Evolutionary conservation across 257 asterid species (phyloP).

Genomic region (Cinchona pubescens): DNA sequence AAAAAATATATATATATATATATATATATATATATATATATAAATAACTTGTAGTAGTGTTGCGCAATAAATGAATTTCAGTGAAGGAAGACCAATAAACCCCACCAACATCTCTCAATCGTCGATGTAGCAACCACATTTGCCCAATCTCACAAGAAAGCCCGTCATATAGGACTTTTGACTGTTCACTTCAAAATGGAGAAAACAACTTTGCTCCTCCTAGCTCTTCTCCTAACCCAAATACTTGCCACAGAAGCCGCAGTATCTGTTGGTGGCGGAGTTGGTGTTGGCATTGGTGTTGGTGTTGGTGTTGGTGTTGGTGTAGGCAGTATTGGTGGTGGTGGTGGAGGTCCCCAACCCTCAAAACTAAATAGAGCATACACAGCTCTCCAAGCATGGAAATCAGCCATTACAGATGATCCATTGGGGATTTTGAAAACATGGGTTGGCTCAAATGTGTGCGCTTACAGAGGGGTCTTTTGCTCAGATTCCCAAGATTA

Average conservation of each 20-base stretch:
- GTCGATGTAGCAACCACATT: constrained; percentile 54
- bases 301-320: constrained; percentile 39
- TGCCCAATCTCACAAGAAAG: constrained; percentile 34
- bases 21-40: not conserved
- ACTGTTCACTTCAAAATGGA: constrained; percentile 35
- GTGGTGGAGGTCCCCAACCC: constrained; percentile 9
- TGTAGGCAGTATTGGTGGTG: constrained; percentile 14
- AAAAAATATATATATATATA: no score
- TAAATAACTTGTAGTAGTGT: no score
- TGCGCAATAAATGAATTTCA: constrained; percentile 8
- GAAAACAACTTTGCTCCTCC: constrained; percentile 21
- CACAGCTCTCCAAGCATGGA: constrained; percentile 86
- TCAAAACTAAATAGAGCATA: constrained; percentile 40
- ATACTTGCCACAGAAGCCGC: constrained; percentile 30
- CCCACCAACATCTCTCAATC: constrained; percentile 33
- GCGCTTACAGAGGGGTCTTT: constrained; percentile 65
- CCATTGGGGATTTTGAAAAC: constrained; percentile 46
- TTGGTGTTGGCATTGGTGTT: constrained; percentile 36
- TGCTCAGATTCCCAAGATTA: constrained; percentile 53
- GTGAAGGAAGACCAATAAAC: constrained; percentile 11
- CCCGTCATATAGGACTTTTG: constrained; percentile 18
- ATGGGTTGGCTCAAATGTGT: constrained; percentile 76
- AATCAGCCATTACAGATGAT: constrained; percentile 67
- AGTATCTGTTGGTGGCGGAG: constrained; percentile 42
- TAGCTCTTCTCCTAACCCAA: constrained; percentile 36